Evolutionary conservation across 306 rosid species (phyloP).

Genomic region (Calophaca sinica): DNA sequence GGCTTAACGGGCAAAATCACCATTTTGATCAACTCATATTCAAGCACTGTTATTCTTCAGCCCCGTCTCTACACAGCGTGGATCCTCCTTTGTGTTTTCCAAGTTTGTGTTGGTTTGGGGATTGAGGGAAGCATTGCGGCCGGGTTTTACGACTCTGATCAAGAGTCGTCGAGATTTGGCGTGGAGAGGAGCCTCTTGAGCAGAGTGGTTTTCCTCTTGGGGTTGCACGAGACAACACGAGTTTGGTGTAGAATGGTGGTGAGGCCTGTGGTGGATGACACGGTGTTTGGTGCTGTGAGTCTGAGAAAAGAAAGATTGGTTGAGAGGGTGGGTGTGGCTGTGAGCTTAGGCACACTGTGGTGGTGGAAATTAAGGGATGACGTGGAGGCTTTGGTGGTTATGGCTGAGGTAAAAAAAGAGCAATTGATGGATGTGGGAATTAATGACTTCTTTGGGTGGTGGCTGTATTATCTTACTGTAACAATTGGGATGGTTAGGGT

Average conservation of each 20-base stretch:
- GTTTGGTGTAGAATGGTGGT: constrained; percentile 82
- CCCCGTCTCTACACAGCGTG: constrained; percentile 56
- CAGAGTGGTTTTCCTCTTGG: constrained; percentile 64
- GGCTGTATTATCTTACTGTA: constrained; percentile 72
- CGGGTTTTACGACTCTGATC: constrained; percentile 42
- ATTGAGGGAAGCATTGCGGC: constrained; percentile 58
- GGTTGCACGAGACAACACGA: constrained; percentile 74
- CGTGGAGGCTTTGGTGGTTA: constrained; percentile 68
- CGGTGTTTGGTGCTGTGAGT: constrained; percentile 51
- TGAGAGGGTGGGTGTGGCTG: constrained; percentile 61
- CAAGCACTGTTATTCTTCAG: constrained; percentile 12
- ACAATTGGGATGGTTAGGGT: constrained; percentile 70
- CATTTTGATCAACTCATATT: constrained; percentile 27
- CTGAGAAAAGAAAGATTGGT: constrained; percentile 59
- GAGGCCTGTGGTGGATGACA: constrained; percentile 86
- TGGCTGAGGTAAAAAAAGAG: constrained; percentile 65
- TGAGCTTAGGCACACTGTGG: constrained; percentile 70
- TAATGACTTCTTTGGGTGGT: constrained; percentile 66
- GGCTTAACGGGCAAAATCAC: constrained; percentile 53
- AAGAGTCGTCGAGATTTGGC: constrained; percentile 13
- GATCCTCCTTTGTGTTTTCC: constrained; percentile 68
- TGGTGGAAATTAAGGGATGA: constrained; percentile 86
- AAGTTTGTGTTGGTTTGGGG: constrained; percentile 74
- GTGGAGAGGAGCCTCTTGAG: constrained; percentile 55
- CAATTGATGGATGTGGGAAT: constrained; percentile 55